Conservation (phyloP, 768 basidiomycete species). For the Psilocybe cyanescens region DNA sequence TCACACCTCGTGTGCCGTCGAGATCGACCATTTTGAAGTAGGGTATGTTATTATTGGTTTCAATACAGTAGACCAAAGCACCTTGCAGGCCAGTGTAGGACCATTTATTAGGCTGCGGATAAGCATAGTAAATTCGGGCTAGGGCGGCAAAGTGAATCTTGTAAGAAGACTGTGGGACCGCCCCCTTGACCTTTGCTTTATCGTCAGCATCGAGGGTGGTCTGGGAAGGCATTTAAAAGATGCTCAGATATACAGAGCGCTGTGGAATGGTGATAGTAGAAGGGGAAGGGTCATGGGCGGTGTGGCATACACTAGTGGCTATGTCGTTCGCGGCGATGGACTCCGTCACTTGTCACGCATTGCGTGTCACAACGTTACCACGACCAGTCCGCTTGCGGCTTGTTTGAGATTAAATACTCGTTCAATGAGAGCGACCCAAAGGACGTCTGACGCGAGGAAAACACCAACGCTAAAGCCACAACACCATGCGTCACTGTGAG, state of each 20-base stretch:
- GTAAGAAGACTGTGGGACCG: slow-evolving; percentile 56
- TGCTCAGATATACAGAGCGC: neutral
- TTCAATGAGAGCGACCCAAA: too few relatives aligned
- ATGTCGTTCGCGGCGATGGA: neutral
- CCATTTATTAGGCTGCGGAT: slow-evolving; percentile 80
- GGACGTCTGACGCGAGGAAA: too few relatives aligned
- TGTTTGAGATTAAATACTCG: neutral
- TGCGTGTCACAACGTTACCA: neutral
- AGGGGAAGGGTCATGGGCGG: slow-evolving; percentile 8
- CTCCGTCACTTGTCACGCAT: slow-evolving; percentile 6
- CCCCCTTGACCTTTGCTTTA: slow-evolving; percentile 73
- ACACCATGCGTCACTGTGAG: too few relatives aligned
- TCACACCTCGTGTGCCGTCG: slow-evolving; percentile 79
- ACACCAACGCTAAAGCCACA: too few relatives aligned
- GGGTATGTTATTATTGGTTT: slow-evolving; percentile 57
- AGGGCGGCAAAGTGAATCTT: slow-evolving; percentile 86
- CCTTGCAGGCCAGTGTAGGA: slow-evolving; percentile 88
- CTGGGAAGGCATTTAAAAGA: slow-evolving; percentile 67
- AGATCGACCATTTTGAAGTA: slow-evolving; percentile 86
- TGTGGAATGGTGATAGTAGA: slow-evolving; percentile 7
- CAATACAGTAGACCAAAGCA: slow-evolving; percentile 72
- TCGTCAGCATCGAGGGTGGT: slow-evolving; percentile 75
- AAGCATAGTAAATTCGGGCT: slow-evolving; percentile 89
- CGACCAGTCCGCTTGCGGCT: neutral
- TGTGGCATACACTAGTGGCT: neutral